Conservation (phyloP, 768 basidiomycete species). For the Neoboletus magnificus region DNA sequence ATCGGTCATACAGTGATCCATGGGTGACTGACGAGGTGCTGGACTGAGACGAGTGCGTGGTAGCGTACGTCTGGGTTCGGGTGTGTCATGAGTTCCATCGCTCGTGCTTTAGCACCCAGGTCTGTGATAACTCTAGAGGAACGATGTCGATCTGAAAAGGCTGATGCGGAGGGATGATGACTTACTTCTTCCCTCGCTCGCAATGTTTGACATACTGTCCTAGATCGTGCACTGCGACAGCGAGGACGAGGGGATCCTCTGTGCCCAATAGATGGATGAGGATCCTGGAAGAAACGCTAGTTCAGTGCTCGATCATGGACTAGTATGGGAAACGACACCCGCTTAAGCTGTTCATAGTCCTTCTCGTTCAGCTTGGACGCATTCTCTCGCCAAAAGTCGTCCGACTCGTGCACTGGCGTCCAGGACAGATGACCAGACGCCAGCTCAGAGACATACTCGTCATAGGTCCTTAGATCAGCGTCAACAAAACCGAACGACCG, state of each 20-base stretch:
- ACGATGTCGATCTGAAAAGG: not conserved
- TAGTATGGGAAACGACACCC: slow-evolving; percentile 8
- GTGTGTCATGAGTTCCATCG: slow-evolving; percentile 94
- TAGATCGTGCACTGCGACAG: slow-evolving; percentile 90
- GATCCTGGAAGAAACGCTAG: slow-evolving; percentile 44
- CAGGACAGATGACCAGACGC: slow-evolving; percentile 88
- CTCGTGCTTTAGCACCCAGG: slow-evolving; percentile 79
- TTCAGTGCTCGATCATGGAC: not conserved
- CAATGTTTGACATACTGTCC: slow-evolving; percentile 93
- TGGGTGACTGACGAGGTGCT: slow-evolving; percentile 87
- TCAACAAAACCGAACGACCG: slow-evolving; percentile 1
- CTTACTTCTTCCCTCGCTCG: slow-evolving; percentile 90
- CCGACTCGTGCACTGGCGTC: slow-evolving; percentile 95
- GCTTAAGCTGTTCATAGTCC: slow-evolving; percentile 85
- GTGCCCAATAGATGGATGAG: slow-evolving; percentile 69
- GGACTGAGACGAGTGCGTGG: slow-evolving; percentile 85
- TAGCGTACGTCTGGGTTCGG: slow-evolving; percentile 87
- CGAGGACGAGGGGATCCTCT: slow-evolving; percentile 72
- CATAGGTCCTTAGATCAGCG: slow-evolving; percentile 68
- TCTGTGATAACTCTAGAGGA: slow-evolving; percentile 67
- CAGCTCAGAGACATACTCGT: slow-evolving; percentile 92
- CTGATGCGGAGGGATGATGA: not conserved
- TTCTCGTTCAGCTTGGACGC: slow-evolving; percentile 81
- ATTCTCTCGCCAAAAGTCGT: slow-evolving; percentile 98
- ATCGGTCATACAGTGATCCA: slow-evolving; percentile 51